A percentile compares a stretch with the other conserved stretches of the same genome.
Evolutionary conservation across 129 eudicot genomes (phyloP).

Genomic region (Saposhnikovia divaricata): DNA sequence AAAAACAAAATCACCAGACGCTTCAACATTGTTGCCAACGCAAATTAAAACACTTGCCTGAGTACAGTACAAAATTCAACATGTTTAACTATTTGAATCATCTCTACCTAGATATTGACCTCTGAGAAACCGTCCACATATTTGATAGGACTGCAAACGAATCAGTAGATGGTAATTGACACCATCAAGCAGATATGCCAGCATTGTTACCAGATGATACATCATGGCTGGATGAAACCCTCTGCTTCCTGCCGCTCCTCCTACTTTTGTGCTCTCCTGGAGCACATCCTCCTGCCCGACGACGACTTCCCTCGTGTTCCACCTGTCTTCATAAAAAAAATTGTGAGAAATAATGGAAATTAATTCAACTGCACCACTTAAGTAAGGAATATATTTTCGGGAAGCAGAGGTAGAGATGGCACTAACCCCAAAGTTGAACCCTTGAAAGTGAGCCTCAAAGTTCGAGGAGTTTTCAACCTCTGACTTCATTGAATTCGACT

Average conservation of each 20-base stretch:
- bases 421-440: slow-evolving; percentile 56
- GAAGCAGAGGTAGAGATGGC: neutral
- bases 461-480: slow-evolving; percentile 19
- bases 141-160: neutral
- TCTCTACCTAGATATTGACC: neutral
- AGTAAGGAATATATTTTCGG: neutral
- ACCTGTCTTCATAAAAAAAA: slow-evolving; percentile 23
- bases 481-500: slow-evolving; percentile 16
- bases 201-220: slow-evolving; percentile 10
- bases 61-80: neutral
- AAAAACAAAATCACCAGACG: neutral
- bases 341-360: neutral
- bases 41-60: neutral
- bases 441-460: slow-evolving; percentile 30
- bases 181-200: slow-evolving; percentile 10
- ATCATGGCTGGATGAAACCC: slow-evolving; percentile 21
- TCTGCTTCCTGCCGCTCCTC: slow-evolving; percentile 19
- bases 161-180: neutral
- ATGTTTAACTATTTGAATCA: neutral
- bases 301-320: slow-evolving; percentile 20
- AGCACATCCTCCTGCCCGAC: slow-evolving; percentile 27
- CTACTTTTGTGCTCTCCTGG: slow-evolving; percentile 30
- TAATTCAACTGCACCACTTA: neutral
- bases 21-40: neutral
- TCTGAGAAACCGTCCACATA: neutral